phyloP scores from a whole-genome alignment of 2,329 filamentous ascomycete species.

The Aspergillus melleus region DNA sequence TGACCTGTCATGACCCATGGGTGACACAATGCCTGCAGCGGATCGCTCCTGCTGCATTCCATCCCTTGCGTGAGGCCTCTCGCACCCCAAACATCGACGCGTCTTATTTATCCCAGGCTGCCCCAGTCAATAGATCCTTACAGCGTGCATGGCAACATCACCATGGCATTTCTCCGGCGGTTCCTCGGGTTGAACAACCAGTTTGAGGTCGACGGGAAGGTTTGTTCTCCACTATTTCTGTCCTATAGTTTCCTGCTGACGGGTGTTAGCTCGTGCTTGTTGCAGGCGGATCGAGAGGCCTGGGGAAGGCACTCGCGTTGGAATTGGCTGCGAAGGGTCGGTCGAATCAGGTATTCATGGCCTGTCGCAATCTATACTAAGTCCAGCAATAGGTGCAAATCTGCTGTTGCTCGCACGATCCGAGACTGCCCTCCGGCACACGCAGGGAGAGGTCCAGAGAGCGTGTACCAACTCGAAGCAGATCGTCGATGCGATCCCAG shows the following conservation, averaged over 20 bases:
- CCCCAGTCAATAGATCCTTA: background rate
- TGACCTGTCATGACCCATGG: background rate
- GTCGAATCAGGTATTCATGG: background rate
- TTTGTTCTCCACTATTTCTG: background rate
- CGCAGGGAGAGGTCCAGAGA: conserved; percentile 1
- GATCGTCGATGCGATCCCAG: conserved; percentile 2
- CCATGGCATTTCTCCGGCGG: background rate
- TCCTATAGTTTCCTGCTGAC: background rate
- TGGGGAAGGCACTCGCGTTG: conserved; percentile 6
- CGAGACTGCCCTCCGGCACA: background rate
- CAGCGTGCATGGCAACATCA: background rate
- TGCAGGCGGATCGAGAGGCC: conserved; percentile 6
- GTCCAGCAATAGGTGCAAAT: conserved; percentile 4
- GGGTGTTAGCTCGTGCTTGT: conserved; percentile 2
- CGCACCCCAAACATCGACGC: background rate
- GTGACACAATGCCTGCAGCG: background rate
- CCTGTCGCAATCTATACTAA: background rate
- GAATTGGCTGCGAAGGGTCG: conserved; percentile 7
- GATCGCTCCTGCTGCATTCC: background rate
- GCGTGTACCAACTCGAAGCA: conserved; percentile 5
- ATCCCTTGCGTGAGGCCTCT: background rate
- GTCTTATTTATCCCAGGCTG: background rate
- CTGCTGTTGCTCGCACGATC: conserved; percentile 5
- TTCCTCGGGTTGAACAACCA: background rate
- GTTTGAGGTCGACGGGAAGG: conserved; percentile 8